Evolutionary conservation across 2,329 filamentous ascomycete genomes (phyloP), one percentile per base, ranked within the genome.

Genomic region (Macroventuria anomochaeta): DNA sequence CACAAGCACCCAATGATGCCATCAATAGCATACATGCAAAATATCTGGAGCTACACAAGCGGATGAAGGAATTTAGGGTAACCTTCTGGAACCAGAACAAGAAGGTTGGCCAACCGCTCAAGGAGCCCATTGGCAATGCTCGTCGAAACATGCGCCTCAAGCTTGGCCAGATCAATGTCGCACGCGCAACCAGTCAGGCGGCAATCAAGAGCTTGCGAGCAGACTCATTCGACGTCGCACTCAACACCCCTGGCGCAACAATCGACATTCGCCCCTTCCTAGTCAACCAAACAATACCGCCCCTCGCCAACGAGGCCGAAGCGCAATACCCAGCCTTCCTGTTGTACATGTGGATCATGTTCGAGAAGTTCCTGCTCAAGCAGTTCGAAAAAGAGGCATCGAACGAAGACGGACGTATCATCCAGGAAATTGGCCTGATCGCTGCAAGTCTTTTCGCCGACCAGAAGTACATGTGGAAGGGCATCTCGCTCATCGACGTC

Each of bases 401-500:
- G 33, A 72, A 65, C 17, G 64, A 73, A 31, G 75, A 78, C 42
- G 67, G 71, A 13, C 67, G 69, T 15, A 69, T 72, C 51, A 91
- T 90, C 8, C 89, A 95, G 62, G 88, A 90, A 0, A 83, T 96
- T 37, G 91, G 91, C n/a, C 84, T 93, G 20, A 80, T 93, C 20
- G 82, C 87, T 1, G 88, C 88, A 6, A 85, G 87, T 59, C 82
- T 96, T 25, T 93, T 96, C 70, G 88, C 89, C 1, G 81, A 83
- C 46, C 80, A 84, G 15, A 81, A 85, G 13, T 89, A 90, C 67
- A 79, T 83, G 47, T 89, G 86, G 81, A 83, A 87, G 43, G 88
- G 85, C 7, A 76, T 83, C 40, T 83, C 87, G 1, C 80, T 96
- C 53, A 87, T 91, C 46, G 90, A 96, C 69, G 90, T 97, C 54